Percentiles rank a stretch among this genome's conserved stretches.
These are phyloP conservation scores for Aspergillus viridinutans DNA, from an alignment of 2,329 filamentous ascomycete genomes.

Conservation along the genomic window DNA sequence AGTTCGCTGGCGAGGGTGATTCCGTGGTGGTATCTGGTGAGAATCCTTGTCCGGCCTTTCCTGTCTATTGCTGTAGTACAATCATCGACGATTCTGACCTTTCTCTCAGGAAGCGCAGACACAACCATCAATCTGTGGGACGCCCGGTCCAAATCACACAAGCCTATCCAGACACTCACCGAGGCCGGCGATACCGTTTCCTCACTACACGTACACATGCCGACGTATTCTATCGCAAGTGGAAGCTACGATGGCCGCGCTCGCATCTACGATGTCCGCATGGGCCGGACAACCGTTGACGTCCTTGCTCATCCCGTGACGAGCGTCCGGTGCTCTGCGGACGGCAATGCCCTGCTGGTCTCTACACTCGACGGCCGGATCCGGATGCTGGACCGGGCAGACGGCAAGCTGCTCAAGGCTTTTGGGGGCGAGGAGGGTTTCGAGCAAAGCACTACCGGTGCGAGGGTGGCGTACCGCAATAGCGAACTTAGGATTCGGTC, in stretches of 20 bases:
- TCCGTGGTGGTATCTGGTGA: conserved; percentile 62
- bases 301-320: conserved; percentile 67
- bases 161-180: conserved; percentile 40
- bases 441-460: conserved; percentile 5
- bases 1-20: conserved; percentile 73
- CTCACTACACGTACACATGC: conserved; percentile 35
- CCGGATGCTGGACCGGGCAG: conserved; percentile 73
- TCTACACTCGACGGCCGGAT: conserved; percentile 72
- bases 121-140: conserved; percentile 43
- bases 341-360: conserved; percentile 70
- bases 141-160: conserved; percentile 36
- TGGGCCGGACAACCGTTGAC: conserved; percentile 67
- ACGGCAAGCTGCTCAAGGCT: conserved; percentile 67
- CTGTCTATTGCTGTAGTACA: background rate
- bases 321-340: conserved; percentile 64
- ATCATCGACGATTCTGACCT: background rate
- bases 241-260: conserved; percentile 83
- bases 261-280: conserved; percentile 75
- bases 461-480: conserved; percentile 49
- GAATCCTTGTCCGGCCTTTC: background rate
- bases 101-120: conserved; percentile 39
- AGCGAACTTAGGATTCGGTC: conserved; percentile 70
- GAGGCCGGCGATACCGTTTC: conserved; percentile 42
- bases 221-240: conserved; percentile 54
- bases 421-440: conserved; percentile 51